These are phyloP conservation scores for Erodium maritimum DNA, from an alignment of 345 rosid genomes.

Conservation along the genomic window DNA sequence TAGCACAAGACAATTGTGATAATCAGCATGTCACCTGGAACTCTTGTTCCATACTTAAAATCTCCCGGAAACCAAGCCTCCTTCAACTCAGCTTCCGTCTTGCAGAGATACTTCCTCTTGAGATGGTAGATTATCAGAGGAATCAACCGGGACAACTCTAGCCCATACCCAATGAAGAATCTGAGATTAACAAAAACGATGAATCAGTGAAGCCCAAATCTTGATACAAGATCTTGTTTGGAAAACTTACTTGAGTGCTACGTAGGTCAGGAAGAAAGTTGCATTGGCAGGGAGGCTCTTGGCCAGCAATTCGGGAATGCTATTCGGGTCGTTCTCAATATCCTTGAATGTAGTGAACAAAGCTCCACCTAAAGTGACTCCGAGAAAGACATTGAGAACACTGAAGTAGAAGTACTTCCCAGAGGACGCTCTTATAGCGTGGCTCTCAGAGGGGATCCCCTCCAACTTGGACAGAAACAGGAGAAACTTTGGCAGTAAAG, in stretches of 20 bases:
- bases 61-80: constrained; percentile 87
- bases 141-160: constrained; percentile 70
- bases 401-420: constrained; percentile 84
- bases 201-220: too few species aligned
- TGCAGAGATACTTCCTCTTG: constrained; percentile 81
- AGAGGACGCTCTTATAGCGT: constrained; percentile 64
- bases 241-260: constrained; percentile 78
- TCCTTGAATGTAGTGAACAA: constrained; percentile 42
- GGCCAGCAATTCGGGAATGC: constrained; percentile 31
- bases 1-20: constrained; percentile 66
- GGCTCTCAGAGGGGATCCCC: constrained; percentile 72
- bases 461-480: constrained; percentile 70
- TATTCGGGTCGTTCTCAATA: constrained; percentile 33
- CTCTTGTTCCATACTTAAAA: constrained; percentile 50
- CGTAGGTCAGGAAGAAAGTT: constrained; percentile 79
- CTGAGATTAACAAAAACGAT: constrained; percentile 19
- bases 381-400: constrained; percentile 72
- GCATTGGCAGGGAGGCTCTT: constrained; percentile 66
- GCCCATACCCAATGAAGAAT: constrained; percentile 83
- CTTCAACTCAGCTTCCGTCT: constrained; percentile 74
- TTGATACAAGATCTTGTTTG: too few species aligned
- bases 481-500: constrained; percentile 63
- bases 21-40: constrained; percentile 67
- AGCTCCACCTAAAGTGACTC: constrained; percentile 70
- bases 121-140: constrained; percentile 75